Conservation (phyloP, 352 stramenopile genomes). For the Pythium pyrilobum region DNA sequence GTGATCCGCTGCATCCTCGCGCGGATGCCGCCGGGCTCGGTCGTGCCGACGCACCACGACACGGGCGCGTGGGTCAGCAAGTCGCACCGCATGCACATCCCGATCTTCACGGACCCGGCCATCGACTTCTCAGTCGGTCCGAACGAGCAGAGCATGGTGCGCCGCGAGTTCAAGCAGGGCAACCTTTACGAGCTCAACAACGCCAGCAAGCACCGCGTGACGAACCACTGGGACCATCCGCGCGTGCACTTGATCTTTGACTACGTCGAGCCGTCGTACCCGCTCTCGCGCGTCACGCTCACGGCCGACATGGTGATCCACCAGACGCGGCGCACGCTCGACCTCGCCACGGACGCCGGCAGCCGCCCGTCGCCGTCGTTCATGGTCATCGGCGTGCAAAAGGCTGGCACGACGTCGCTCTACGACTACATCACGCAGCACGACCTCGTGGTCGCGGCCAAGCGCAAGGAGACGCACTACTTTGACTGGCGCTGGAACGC, state of each 20-base stretch:
- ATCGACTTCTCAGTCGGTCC: conserved; percentile 85
- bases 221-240: conserved; percentile 88
- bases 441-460: conserved; percentile 88
- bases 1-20: conserved; percentile 96
- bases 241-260: conserved; percentile 98
- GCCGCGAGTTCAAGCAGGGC: conserved; percentile 91
- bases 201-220: conserved; percentile 93
- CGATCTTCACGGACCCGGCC: conserved; percentile 86
- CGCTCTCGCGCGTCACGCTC: conserved; percentile 69
- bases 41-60: conserved; percentile 97
- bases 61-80: conserved; percentile 95
- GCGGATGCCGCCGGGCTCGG: conserved; percentile 91
- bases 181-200: conserved; percentile 99
- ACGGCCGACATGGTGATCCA: conserved; percentile 88
- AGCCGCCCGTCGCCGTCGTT: conserved; percentile 86
- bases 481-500: conserved; percentile 97
- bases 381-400: conserved; percentile 94
- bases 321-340: conserved; percentile 95
- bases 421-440: conserved; percentile 98
- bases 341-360: conserved; percentile 83
- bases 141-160: conserved; percentile 78
- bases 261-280: conserved; percentile 90
- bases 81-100: conserved; percentile 96
- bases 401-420: conserved; percentile 95
- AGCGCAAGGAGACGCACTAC: conserved; percentile 96